Evolutionary conservation across 2,329 filamentous ascomycete species (phyloP), one percentile per base, ranked within the genome.

Genomic region (Coniella lustricola): DNA sequence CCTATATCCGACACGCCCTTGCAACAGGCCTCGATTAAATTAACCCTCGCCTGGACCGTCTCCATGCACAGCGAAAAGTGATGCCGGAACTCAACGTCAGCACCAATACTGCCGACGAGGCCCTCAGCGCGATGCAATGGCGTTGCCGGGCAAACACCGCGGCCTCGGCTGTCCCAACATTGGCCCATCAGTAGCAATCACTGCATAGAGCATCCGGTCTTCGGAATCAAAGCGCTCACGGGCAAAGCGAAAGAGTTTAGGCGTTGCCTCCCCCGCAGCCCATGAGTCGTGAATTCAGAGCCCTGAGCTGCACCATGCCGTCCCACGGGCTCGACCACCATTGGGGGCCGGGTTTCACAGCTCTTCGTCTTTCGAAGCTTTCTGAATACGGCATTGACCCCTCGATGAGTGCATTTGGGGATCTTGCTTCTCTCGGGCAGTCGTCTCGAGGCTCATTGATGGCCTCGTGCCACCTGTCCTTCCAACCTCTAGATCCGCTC

Each of bases 381-480:
- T 25, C 40, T 32, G 40, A 42, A 33, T 25, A 42, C 29, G 38
- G 22, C 38, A 41, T 41, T 31, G 38, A n/a, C n/a, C n/a, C n/a
- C n/a, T n/a, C n/a, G n/a, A 29, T 29, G 25, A 10, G 5, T 20
- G 4, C 17, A n/a, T 8, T 31, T 32, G 16, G 7, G 31, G 16
- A 33, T 17, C 16, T 7, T 34, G 7, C 8, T 18, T 39, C 18
- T 21, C 20, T 18, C 21, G 8, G 29, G 13, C 35, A n/a, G 14
- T 25, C 10, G 22, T 18, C 18, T 29, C n/a, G 8, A 14, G 18
- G 10, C 20, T 44, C 13, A 29, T 31, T 13, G 33, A 38, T 20
- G 51, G 42, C 25, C 17, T 25, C 41, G 48, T 53, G 44, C 25
- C 35, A 53, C 51, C 36, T 13, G 37, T 31, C 38, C 35, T 35